Evolutionary conservation across 768 basidiomycete genomes (phyloP).

Genomic region (Sistotremastrum suecicum): DNA sequence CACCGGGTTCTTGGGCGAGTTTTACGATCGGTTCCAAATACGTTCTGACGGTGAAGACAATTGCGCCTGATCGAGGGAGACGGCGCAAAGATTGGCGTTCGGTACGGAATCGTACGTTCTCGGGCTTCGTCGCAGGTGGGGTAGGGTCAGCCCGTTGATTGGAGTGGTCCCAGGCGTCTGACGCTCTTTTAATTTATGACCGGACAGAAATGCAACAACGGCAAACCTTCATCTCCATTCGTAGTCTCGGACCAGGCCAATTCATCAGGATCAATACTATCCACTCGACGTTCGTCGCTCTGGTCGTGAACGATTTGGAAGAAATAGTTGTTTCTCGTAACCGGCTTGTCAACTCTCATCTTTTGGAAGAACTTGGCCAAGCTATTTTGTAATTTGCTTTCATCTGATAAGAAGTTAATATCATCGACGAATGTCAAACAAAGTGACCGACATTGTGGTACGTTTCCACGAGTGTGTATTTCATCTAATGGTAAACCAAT

Average conservation of each 20-base stretch:
- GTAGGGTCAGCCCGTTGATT: constrained; percentile 5
- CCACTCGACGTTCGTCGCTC: constrained; percentile 5
- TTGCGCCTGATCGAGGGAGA: constrained; percentile 45
- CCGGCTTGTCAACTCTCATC: constrained; percentile 51
- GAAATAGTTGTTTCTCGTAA: constrained; percentile 56
- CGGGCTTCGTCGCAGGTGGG: not conserved
- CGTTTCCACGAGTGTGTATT: constrained; percentile 56
- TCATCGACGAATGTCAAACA: not conserved
- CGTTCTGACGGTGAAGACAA: constrained; percentile 57
- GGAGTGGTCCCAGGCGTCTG: constrained; percentile 4
- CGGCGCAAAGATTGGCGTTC: constrained; percentile 58
- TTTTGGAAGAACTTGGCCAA: constrained; percentile 61
- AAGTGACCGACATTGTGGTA: constrained; percentile 47
- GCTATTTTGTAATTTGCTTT: constrained; percentile 46
- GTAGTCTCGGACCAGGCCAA: constrained; percentile 47
- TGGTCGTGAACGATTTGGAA: constrained; percentile 25
- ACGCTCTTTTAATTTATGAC: constrained; percentile 10
- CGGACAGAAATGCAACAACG: constrained; percentile 9
- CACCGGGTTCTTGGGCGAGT: constrained; percentile 38
- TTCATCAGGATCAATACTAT: constrained; percentile 42
- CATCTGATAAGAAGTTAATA: constrained; percentile 23
- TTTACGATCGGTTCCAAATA: constrained; percentile 43
- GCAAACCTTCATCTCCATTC: constrained; percentile 36
- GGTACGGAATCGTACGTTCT: constrained; percentile 36
- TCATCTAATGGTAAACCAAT: constrained; percentile 58